A percentile compares a stretch with the other conserved stretches of the same genome.
Conservation (phyloP, 176 grass and related monocot genomes). For the Aegilops longissima region DNA sequence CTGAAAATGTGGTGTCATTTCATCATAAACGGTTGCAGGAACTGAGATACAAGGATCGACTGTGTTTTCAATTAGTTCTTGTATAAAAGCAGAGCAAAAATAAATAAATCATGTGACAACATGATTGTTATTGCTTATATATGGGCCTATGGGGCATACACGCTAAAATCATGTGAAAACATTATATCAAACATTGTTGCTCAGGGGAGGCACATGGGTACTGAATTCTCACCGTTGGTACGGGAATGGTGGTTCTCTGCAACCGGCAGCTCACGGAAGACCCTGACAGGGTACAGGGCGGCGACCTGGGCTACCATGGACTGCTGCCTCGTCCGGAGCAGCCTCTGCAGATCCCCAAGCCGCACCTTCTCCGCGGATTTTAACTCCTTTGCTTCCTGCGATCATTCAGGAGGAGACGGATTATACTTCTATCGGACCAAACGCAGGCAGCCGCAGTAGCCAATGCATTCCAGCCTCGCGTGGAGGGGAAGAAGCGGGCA, state of each 20-base stretch:
- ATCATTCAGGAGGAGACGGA: neutral
- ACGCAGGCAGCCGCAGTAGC: neutral
- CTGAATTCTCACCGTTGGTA: conserved; percentile 33
- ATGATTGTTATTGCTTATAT: neutral
- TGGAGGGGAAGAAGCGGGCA: neutral
- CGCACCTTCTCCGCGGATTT: conserved; percentile 14
- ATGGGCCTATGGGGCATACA: too few relatives aligned
- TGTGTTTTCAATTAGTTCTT: neutral
- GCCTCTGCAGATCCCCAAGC: conserved; percentile 32
- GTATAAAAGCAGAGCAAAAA: neutral
- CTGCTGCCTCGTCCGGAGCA: conserved; percentile 41
- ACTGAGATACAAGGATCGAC: neutral
- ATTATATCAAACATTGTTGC: neutral
- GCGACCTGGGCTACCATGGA: conserved; percentile 43
- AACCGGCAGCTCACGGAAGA: conserved; percentile 31
- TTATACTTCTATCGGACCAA: neutral
- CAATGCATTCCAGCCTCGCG: neutral
- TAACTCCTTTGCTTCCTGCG: conserved; percentile 33
- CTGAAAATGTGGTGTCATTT: conserved; percentile 40
- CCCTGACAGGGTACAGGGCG: conserved; percentile 48
- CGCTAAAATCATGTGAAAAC: neutral
- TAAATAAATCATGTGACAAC: neutral
- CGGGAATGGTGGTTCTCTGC: neutral
- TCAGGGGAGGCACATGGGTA: neutral
- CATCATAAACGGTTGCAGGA: conserved; percentile 24